Conservation (phyloP, 1,284 basidiomycete species). For the Austroboletus olivaceoglutinosus region DNA sequence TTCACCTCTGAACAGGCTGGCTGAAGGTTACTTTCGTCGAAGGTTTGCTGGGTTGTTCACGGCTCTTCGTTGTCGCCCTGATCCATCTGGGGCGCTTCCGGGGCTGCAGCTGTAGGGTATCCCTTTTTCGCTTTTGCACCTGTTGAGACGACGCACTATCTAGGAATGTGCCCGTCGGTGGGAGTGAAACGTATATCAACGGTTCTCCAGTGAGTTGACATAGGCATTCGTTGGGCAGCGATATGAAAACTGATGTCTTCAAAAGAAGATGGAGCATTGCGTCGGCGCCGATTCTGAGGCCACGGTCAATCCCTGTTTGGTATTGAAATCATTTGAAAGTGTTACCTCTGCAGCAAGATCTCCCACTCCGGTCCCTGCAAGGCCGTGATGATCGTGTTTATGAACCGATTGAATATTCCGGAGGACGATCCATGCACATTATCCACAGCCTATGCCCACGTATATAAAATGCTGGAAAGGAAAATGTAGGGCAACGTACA, state of each 20-base stretch:
- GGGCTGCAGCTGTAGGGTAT: constrained; percentile 15
- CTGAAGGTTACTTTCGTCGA: constrained; percentile 3
- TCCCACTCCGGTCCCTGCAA: constrained; percentile 70
- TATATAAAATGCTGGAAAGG: background rate
- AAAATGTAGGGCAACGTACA: constrained; percentile 36
- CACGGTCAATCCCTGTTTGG: background rate
- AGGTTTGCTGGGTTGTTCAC: constrained; percentile 4
- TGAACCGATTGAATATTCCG: constrained; percentile 57
- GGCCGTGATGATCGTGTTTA: constrained; percentile 73
- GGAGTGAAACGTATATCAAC: constrained; percentile 48
- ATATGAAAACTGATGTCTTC: constrained; percentile 67
- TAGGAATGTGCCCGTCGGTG: constrained; percentile 15
- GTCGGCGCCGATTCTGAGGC: constrained; percentile 63
- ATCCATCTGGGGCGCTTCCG: constrained; percentile 26
- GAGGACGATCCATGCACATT: constrained; percentile 25
- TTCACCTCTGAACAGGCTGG: constrained; percentile 25
- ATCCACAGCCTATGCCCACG: constrained; percentile 13
- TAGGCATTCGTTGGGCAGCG: constrained; percentile 75
- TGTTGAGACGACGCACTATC: constrained; percentile 2
- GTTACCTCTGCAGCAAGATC: constrained; percentile 57
- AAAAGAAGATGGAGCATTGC: constrained; percentile 73
- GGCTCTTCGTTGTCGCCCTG: background rate
- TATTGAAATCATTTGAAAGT: background rate
- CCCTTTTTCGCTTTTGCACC: constrained; percentile 27
- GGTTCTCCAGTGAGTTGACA: constrained; percentile 77